A percentile compares a stretch with the other conserved stretches of the same genome.
These are phyloP conservation scores for Coemansia sp. DNA, from an alignment of 192 early-diverging fungal genomes.

Conservation along the genomic window DNA sequence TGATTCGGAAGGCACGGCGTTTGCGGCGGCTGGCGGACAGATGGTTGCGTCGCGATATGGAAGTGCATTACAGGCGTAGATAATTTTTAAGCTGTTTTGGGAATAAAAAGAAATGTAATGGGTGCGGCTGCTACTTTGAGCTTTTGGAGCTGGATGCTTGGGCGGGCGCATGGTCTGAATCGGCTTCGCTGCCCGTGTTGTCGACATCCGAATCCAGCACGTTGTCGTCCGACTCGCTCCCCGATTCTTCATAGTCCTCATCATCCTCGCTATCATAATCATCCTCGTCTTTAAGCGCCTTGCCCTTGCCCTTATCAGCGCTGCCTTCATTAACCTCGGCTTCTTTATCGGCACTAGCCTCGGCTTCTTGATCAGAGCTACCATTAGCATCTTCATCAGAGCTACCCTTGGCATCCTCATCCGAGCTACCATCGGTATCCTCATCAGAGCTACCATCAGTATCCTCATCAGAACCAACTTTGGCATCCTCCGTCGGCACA, in stretches of 20 bases:
- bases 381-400: not conserved
- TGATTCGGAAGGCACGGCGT: conserved; percentile 45
- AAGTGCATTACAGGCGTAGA: conserved; percentile 41
- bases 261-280: conserved; percentile 16
- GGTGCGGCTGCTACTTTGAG: conserved; percentile 2
- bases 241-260: conserved; percentile 11
- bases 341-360: not conserved
- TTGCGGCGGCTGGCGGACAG: conserved; percentile 40
- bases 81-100: not conserved
- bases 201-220: conserved; percentile 10
- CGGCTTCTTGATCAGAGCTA: not conserved
- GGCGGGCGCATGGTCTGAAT: not conserved
- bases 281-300: not conserved
- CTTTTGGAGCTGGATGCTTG: not conserved
- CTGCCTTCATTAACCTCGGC: not conserved
- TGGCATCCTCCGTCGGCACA: conserved; percentile 8
- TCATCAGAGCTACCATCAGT: not conserved
- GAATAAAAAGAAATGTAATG: conserved; percentile 3
- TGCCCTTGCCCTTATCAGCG: conserved; percentile 6
- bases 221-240: conserved; percentile 11
- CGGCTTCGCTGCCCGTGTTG: conserved; percentile 1
- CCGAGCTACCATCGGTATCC: not conserved
- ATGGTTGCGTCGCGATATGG: conserved; percentile 48
- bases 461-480: not conserved
- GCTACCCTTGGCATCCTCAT: not conserved